Conservation (phyloP, 2,329 filamentous ascomycete genomes). For the Colletotrichum cordylinicola region DNA sequence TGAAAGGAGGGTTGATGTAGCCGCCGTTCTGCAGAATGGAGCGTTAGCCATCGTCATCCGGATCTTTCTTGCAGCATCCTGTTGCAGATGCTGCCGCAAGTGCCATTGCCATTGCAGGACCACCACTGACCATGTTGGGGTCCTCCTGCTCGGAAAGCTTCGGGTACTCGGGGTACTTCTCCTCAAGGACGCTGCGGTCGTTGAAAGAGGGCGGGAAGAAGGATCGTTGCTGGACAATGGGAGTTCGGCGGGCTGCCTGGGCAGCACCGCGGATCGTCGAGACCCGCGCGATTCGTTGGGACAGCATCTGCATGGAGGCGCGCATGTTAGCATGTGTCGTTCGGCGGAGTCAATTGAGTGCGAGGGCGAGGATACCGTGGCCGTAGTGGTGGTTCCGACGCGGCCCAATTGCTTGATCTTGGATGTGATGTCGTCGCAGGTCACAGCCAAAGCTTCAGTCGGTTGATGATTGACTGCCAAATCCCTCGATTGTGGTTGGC, state of each 20-base stretch:
- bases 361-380: slow-evolving; percentile 33
- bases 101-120: not conserved
- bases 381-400: slow-evolving; percentile 37
- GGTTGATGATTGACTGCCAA: slow-evolving; percentile 26
- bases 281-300: slow-evolving; percentile 62
- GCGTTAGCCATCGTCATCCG: slow-evolving; percentile 25
- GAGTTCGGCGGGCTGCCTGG: slow-evolving; percentile 53
- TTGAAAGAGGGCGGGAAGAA: slow-evolving; percentile 59
- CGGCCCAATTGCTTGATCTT: slow-evolving; percentile 28
- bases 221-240: slow-evolving; percentile 61
- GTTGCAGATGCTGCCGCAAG: not conserved
- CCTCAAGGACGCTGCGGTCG: slow-evolving; percentile 51
- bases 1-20: slow-evolving; percentile 77
- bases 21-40: slow-evolving; percentile 73
- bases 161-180: slow-evolving; percentile 57
- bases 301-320: slow-evolving; percentile 58
- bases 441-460: slow-evolving; percentile 23
- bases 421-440: slow-evolving; percentile 27
- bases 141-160: slow-evolving; percentile 64
- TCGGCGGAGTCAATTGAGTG: not conserved
- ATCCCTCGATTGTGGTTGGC: slow-evolving; percentile 24
- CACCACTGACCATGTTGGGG: slow-evolving; percentile 66
- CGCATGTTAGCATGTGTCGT: not conserved
- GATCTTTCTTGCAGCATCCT: not conserved
- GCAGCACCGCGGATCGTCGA: slow-evolving; percentile 49